phyloP scores from a whole-genome alignment of 805 yeast species.

The Lachancea nothofagi region DNA sequence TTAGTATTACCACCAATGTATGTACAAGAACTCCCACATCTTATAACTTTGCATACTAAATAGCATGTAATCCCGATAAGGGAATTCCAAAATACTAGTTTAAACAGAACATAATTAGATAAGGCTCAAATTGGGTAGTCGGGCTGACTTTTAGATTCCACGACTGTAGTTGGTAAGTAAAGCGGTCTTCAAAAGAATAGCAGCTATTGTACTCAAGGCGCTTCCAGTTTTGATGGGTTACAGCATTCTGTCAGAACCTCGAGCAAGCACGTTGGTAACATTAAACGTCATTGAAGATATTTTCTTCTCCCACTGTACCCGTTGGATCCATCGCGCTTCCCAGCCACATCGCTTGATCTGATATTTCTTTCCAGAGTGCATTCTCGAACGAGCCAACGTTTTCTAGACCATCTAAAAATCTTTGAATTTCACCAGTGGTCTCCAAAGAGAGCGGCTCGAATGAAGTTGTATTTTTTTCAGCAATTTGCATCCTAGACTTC shows the following conservation, averaged over 20 bases:
- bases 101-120: no score
- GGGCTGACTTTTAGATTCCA: no score
- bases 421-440: constrained; percentile 34
- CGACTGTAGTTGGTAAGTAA: no score
- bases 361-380: constrained; percentile 71
- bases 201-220: no score
- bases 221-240: no score
- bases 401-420: constrained; percentile 28
- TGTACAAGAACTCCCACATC: no score
- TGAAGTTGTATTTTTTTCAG: constrained; percentile 27
- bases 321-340: constrained; percentile 37
- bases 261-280: neutral
- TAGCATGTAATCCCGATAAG: neutral
- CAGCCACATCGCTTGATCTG: constrained; percentile 74
- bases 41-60: neutral
- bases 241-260: neutral
- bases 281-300: constrained; percentile 19
- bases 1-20: neutral
- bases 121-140: no score
- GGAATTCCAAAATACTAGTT: no score
- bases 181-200: no score
- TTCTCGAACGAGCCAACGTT: constrained; percentile 39
- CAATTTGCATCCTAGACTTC: constrained; percentile 15
- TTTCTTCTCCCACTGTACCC: constrained; percentile 23
- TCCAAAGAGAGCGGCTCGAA: constrained; percentile 31